Conservation (phyloP, 495 filamentous ascomycete genomes). For the Emericellopsis terricola region DNA sequence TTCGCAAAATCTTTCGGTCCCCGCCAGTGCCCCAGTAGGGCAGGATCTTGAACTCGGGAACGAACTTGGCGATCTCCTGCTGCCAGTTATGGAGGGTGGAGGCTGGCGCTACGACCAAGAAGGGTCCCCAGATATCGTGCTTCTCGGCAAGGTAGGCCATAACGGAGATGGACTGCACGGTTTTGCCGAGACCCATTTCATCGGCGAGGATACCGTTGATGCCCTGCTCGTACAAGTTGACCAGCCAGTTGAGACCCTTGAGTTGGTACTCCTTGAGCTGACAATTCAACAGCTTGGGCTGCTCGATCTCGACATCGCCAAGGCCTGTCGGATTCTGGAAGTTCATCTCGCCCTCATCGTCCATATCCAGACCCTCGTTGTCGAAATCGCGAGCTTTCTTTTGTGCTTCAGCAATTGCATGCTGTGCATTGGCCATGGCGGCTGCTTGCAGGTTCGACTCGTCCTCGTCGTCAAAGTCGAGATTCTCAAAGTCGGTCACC, state of each 20-base stretch:
- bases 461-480: conserved; percentile 93
- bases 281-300: conserved; percentile 85
- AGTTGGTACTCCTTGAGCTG: conserved; percentile 96
- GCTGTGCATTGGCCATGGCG: conserved; percentile 89
- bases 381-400: conserved; percentile 89
- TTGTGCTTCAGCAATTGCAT: conserved; percentile 87
- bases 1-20: conserved; percentile 88
- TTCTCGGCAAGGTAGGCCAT: conserved; percentile 97
- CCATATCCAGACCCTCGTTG: conserved; percentile 38
- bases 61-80: conserved; percentile 89
- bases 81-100: conserved; percentile 99
- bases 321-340: conserved; percentile 97
- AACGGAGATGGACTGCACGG: conserved; percentile 95
- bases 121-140: conserved; percentile 96
- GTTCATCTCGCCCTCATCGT: conserved; percentile 90
- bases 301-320: conserved; percentile 81
- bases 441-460: conserved; percentile 65
- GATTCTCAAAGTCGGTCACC: conserved; percentile 80
- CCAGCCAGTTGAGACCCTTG: conserved; percentile 97
- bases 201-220: conserved; percentile 99
- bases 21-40: conserved; percentile 94
- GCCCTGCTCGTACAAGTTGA: conserved; percentile 96
- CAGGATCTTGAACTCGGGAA: conserved; percentile 81
- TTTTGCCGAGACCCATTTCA: conserved; percentile 99
- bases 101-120: conserved; percentile 89